Evolutionary conservation across 257 asterid species (phyloP), one percentile per base, ranked within the genome.

Genomic region (Paraleonurus japonicus): DNA sequence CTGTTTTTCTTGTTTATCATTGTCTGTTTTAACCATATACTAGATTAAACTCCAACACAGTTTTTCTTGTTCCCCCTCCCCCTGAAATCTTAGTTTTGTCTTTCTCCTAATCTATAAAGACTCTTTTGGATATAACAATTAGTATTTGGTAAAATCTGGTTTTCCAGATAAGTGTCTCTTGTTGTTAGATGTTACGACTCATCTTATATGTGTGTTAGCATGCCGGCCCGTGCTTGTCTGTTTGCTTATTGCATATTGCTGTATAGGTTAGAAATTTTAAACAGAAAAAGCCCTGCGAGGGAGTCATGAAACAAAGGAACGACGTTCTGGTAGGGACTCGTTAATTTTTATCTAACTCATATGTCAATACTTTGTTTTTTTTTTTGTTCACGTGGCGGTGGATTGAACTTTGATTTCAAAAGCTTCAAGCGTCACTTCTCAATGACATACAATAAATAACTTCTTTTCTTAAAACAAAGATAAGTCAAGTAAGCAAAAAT

Each of bases 401-500:
- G 11, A 35, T 35, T 35, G 1, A n/a, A 9, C 1, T 7, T 23
- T 33, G 7, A 32, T 20, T 1, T 53, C 6, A 54, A 23, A 13
- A 27, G 16, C 22, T 68, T 68, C n/a, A n/a, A n/a, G n/a, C n/a
- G n/a, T n/a, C 50, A 23, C 71, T 20, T 62, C 35, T 35, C 7
- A 26, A 41, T 30, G 22, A 39, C 23, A 53, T 20, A 51, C 4
- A 2, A n/a, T 55, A 41, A 15, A 15, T n/a, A 19, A 37, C 11
- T 53, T 19, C 20, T 54, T 51, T 48, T 47, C 2, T 27, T 28
- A 15, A 10, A 12, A 11, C 15, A 6, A 2, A 5, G 41, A 19
- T 24, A 6, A 62, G 19, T 24, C 13, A 17, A 17, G 53, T 45
- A 30, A 81, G 83, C 86, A 80, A 74, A 83, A 74, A 81, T 83